Percentiles rank a stretch among this genome's conserved stretches.
phyloP scores from a whole-genome alignment of 176 grass and related monocot genomes.

The Triticum turgidum region DNA sequence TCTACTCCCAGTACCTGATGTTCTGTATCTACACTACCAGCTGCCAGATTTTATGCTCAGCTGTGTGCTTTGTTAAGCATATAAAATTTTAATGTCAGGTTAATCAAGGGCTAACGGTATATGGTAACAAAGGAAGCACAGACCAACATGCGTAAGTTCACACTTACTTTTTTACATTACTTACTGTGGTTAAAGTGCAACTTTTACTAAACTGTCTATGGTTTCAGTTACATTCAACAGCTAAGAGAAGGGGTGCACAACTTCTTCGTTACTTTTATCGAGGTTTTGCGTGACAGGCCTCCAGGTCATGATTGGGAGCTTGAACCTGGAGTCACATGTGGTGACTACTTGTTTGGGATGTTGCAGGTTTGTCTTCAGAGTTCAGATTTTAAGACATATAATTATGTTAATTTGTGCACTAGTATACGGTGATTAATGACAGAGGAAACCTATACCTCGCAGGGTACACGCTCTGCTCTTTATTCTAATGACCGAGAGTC shows the following conservation, averaged over 20 bases:
- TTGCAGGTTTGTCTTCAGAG: conserved; percentile 59
- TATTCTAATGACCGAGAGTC: conserved; percentile 95
- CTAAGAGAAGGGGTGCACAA: conserved; percentile 98
- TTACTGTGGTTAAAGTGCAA: conserved; percentile 20
- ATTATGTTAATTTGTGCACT: background rate
- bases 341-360: conserved; percentile 99
- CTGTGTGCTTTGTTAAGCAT: conserved; percentile 15
- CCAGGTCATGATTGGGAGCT: conserved; percentile 99
- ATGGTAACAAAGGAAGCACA: conserved; percentile 99
- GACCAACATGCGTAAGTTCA: conserved; percentile 93
- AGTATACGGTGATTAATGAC: conserved; percentile 13
- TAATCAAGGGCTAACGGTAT: conserved; percentile 96
- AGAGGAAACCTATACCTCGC: conserved; percentile 18
- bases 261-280: conserved; percentile 98
- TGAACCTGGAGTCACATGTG: conserved; percentile 98
- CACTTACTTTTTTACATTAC: conserved; percentile 2
- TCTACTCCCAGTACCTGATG: conserved; percentile 21
- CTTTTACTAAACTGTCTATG: conserved; percentile 11
- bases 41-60: background rate
- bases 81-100: conserved; percentile 53
- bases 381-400: conserved; percentile 21
- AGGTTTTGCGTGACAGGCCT: conserved; percentile 89
- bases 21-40: background rate
- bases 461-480: conserved; percentile 97
- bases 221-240: conserved; percentile 95